Conservation (phyloP, 306 rosid genomes). For the Sicyos baderoa region DNA sequence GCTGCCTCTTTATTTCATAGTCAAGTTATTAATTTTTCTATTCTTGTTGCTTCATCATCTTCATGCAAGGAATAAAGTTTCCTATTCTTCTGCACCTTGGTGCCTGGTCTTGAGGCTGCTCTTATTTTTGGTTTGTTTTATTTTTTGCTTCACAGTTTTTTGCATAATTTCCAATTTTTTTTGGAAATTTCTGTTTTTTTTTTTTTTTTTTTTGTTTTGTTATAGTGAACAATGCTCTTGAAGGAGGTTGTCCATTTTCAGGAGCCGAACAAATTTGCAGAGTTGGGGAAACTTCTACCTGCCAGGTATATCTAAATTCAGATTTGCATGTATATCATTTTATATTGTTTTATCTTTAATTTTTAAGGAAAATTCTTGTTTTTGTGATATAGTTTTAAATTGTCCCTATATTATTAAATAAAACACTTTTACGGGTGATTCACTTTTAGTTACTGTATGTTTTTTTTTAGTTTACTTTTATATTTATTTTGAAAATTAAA, state of each 20-base stretch:
- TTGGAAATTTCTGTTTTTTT: neutral
- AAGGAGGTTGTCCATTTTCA: neutral
- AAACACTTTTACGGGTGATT: too few species aligned
- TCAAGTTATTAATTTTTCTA: conserved; percentile 11
- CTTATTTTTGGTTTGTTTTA: neutral
- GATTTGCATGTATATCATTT: too few species aligned
- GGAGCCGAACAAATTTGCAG: neutral
- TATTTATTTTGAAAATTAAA: too few species aligned
- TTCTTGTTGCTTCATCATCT: conserved; percentile 8
- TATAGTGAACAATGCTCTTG: too few species aligned
- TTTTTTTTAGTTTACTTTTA: too few species aligned
- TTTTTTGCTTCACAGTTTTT: neutral
- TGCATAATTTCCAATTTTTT: neutral
- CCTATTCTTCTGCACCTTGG: conserved; percentile 13
- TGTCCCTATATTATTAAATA: too few species aligned
- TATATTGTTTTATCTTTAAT: neutral
- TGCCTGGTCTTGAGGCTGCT: neutral
- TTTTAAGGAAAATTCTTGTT: too few species aligned
- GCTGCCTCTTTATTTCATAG: conserved; percentile 27
- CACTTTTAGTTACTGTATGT: too few species aligned
- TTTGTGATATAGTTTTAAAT: too few species aligned
- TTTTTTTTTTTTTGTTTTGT: too few species aligned
- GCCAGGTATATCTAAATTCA: conserved; percentile 3
- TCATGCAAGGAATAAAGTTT: conserved; percentile 19
- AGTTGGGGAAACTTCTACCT: conserved; percentile 3